Conservation (phyloP, 177 flowering plant genomes). For the Tripterygium wilfordii region DNA sequence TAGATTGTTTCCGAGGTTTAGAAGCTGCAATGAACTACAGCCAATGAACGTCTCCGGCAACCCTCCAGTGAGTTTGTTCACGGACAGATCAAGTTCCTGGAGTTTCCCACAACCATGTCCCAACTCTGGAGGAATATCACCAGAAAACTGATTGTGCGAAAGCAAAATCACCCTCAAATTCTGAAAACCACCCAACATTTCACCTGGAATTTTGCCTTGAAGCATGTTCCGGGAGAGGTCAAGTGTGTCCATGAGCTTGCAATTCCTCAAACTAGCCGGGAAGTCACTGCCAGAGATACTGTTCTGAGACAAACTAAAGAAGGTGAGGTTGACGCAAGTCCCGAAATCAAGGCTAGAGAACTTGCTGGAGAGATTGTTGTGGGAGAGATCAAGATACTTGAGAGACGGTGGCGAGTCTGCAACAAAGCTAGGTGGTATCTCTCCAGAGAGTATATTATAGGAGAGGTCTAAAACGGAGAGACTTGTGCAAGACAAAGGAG, state of each 20-base stretch:
- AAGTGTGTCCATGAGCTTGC: slow-evolving; percentile 42
- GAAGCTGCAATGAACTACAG: slow-evolving; percentile 38
- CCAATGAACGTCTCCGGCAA: slow-evolving; percentile 42
- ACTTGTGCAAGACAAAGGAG: slow-evolving; percentile 32
- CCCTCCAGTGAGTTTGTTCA: slow-evolving; percentile 50
- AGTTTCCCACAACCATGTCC: slow-evolving; percentile 44
- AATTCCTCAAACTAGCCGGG: slow-evolving; percentile 36
- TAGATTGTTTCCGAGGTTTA: slow-evolving; percentile 54
- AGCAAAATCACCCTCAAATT: slow-evolving; percentile 41
- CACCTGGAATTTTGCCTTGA: slow-evolving; percentile 32
- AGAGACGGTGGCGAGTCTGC: slow-evolving; percentile 20
- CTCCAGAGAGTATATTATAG: slow-evolving; percentile 39
- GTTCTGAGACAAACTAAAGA: slow-evolving; percentile 21
- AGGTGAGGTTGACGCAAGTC: slow-evolving; percentile 41
- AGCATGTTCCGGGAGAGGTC: slow-evolving; percentile 49
- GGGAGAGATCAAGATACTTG: slow-evolving; percentile 50
- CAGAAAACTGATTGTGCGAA: slow-evolving; percentile 49
- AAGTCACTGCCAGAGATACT: slow-evolving; percentile 20
- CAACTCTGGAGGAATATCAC: slow-evolving; percentile 58
- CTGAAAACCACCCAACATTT: slow-evolving; percentile 28
- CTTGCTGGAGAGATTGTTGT: slow-evolving; percentile 54
- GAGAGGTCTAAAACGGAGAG: slow-evolving; percentile 58
- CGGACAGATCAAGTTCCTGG: slow-evolving; percentile 59
- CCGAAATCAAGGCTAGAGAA: slow-evolving; percentile 41
- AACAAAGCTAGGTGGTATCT: slow-evolving; percentile 28